Evolutionary conservation across 2,329 filamentous ascomycete species (phyloP).

Genomic region (Cercospora janseana): DNA sequence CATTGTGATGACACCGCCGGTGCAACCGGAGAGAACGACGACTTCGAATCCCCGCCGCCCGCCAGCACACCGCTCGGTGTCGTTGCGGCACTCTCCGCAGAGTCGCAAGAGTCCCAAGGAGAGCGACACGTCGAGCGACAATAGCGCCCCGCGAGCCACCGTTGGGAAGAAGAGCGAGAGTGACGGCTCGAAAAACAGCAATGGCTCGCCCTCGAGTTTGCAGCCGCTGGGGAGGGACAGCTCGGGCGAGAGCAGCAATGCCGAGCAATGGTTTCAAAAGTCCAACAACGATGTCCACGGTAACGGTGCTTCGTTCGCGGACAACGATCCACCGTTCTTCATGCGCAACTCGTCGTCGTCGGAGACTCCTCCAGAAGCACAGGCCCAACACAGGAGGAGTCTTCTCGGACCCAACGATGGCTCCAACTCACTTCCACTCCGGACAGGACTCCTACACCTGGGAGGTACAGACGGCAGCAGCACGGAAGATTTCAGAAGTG

Average conservation of each 20-base stretch:
- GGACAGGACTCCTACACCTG: constrained; percentile 43
- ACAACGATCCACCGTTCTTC: constrained; percentile 47
- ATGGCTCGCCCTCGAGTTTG: constrained; percentile 42
- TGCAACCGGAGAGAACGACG: constrained; percentile 11
- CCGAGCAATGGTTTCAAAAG: constrained; percentile 53
- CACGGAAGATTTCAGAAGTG: constrained; percentile 72
- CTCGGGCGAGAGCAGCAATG: constrained; percentile 53
- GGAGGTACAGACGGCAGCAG: constrained; percentile 54
- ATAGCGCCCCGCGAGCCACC: constrained; percentile 8
- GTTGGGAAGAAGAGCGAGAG: constrained; percentile 7
- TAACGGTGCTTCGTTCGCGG: constrained; percentile 40
- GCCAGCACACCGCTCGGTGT: constrained; percentile 48
- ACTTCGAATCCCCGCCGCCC: constrained; percentile 39
- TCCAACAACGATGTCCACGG: constrained; percentile 50
- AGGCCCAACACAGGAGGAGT: constrained; percentile 19
- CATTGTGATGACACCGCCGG: constrained; percentile 27
- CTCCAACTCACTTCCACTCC: constrained; percentile 25
- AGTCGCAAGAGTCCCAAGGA: constrained; percentile 15
- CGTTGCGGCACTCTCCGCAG: constrained; percentile 41
- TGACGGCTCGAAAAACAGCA: constrained; percentile 19
- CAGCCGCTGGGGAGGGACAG: constrained; percentile 43
- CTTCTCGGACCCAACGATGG: constrained; percentile 12
- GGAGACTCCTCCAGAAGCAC: constrained; percentile 42
- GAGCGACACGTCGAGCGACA: constrained; percentile 27
- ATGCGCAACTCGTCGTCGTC: constrained; percentile 42